phyloP scores from a whole-genome alignment of 768 basidiomycete genomes.

The Mycena alexandri region DNA sequence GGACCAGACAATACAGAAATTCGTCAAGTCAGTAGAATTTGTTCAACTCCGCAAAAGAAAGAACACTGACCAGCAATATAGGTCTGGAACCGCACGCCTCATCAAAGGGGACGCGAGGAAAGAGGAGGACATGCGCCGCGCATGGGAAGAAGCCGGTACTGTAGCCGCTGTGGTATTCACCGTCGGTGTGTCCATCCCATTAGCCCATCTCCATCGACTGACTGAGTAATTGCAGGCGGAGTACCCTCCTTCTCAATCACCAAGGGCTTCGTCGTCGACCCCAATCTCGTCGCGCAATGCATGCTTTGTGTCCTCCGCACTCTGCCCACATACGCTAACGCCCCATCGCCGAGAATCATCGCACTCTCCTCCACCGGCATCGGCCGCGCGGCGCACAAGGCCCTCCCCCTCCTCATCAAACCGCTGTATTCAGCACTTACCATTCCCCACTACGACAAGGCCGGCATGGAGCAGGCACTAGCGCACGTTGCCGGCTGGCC shows the following conservation, averaged over 20 bases:
- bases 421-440: slow-evolving; percentile 62
- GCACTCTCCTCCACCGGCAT: slow-evolving; percentile 66
- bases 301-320: slow-evolving; percentile 69
- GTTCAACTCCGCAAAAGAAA: too few relatives aligned
- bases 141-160: slow-evolving; percentile 49
- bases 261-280: slow-evolving; percentile 63
- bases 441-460: slow-evolving; percentile 71
- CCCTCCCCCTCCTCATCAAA: slow-evolving; percentile 62
- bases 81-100: slow-evolving; percentile 55
- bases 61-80: too few relatives aligned
- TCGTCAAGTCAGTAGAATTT: slow-evolving; percentile 43
- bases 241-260: background rate
- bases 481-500: slow-evolving; percentile 62
- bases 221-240: background rate
- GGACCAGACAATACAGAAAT: slow-evolving; percentile 55
- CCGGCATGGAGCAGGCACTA: slow-evolving; percentile 66
- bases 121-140: slow-evolving; percentile 37
- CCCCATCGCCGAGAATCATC: slow-evolving; percentile 63
- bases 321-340: slow-evolving; percentile 52
- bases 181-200: slow-evolving; percentile 53
- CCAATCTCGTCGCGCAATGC: slow-evolving; percentile 64
- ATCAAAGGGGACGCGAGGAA: slow-evolving; percentile 62
- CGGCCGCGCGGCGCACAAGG: slow-evolving; percentile 57
- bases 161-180: slow-evolving; percentile 63
- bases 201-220: background rate